These are phyloP conservation scores for Chlorencoelia australis DNA, from an alignment of 2,329 filamentous ascomycete genomes.

Conservation along the genomic window DNA sequence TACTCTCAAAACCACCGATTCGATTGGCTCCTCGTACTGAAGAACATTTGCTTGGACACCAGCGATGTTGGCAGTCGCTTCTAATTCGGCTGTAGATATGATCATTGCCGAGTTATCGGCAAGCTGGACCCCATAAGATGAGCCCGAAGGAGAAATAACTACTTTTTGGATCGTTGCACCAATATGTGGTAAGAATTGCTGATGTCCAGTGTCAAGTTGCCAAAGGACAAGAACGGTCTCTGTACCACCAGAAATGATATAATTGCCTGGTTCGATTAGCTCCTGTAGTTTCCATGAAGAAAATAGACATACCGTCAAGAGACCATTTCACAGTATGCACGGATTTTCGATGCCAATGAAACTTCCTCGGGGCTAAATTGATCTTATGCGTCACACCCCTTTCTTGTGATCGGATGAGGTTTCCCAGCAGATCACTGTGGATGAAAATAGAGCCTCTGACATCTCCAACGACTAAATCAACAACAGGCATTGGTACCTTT, in stretches of 20 bases:
- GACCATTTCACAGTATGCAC: slow-evolving; percentile 89
- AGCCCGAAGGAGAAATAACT: slow-evolving; percentile 67
- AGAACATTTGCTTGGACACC: slow-evolving; percentile 62
- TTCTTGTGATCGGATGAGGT: slow-evolving; percentile 35
- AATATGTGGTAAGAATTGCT: slow-evolving; percentile 82
- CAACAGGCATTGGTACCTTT: slow-evolving; percentile 29
- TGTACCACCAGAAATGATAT: slow-evolving; percentile 83
- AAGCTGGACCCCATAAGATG: slow-evolving; percentile 74
- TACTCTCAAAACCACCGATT: slow-evolving; percentile 42
- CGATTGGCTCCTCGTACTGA: slow-evolving; percentile 40
- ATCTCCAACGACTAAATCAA: slow-evolving; percentile 74
- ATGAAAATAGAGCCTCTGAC: slow-evolving; percentile 66
- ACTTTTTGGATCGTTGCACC: slow-evolving; percentile 77
- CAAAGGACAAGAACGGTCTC: slow-evolving; percentile 86
- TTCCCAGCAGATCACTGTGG: slow-evolving; percentile 65
- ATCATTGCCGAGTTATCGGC: slow-evolving; percentile 91
- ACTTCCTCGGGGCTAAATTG: slow-evolving; percentile 44
- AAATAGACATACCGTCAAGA: slow-evolving; percentile 57
- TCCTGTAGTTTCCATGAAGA: background rate
- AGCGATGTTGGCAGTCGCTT: slow-evolving; percentile 72
- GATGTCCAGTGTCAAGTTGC: slow-evolving; percentile 81
- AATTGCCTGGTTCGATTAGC: slow-evolving; percentile 57
- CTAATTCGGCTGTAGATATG: slow-evolving; percentile 79
- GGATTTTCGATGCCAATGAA: slow-evolving; percentile 85
- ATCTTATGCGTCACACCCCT: slow-evolving; percentile 16